These are phyloP conservation scores for Closterium sp. DNA, from an alignment of 139 green algal species.

Conservation along the genomic window DNA sequence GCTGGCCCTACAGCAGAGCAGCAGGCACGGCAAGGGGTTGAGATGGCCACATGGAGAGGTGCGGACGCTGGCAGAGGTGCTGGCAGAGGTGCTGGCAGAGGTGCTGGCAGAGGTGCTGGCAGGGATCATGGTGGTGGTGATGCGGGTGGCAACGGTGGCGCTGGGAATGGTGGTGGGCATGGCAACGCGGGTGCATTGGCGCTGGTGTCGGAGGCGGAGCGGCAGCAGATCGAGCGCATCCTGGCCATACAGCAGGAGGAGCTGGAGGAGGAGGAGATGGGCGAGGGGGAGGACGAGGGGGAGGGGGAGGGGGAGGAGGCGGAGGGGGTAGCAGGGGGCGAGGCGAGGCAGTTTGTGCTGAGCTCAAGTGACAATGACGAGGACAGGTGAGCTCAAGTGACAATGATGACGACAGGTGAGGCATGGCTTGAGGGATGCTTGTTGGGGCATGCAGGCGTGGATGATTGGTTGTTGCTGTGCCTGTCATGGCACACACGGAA, in stretches of 20 bases:
- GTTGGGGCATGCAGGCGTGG: too few species aligned
- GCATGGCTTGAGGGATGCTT: too few species aligned
- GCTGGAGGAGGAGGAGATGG: constrained; percentile 29
- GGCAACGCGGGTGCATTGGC: neutral
- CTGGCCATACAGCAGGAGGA: neutral
- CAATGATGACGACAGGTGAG: neutral
- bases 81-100: neutral
- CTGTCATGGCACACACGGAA: too few species aligned
- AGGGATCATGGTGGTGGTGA: too few species aligned
- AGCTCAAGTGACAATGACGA: neutral
- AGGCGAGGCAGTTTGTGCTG: neutral
- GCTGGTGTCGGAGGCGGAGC: constrained; percentile 3
- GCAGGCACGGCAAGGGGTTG: neutral
- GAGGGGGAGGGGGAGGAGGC: neutral
- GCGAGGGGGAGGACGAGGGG: neutral
- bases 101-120: neutral
- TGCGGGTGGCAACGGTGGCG: neutral
- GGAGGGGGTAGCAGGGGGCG: neutral
- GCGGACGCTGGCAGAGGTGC: neutral
- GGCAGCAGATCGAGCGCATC: constrained; percentile 28
- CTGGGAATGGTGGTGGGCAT: too few species aligned
- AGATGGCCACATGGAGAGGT: neutral
- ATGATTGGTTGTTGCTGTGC: too few species aligned
- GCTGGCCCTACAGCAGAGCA: neutral
- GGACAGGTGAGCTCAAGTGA: neutral